Conservation (phyloP, 345 rosid species). For the Dipteronia sinensis region DNA sequence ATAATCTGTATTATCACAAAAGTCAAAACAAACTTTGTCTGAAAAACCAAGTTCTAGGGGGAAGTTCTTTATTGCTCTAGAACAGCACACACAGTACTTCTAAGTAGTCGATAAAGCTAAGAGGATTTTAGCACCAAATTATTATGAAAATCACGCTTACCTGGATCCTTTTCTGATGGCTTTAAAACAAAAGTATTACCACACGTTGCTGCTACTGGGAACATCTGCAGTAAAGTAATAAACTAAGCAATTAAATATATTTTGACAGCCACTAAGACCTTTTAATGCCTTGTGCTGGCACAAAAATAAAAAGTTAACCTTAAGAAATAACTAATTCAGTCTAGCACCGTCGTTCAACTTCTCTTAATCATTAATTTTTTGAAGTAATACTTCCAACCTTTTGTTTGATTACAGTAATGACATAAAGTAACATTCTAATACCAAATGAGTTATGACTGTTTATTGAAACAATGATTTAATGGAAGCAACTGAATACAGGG, state of each 20-base stretch:
- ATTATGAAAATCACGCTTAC: slow-evolving; percentile 36
- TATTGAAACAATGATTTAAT: not conserved
- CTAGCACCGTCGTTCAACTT: not conserved
- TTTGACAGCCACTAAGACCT: not conserved
- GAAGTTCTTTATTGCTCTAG: not conserved
- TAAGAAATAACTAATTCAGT: not conserved
- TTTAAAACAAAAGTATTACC: slow-evolving; percentile 91
- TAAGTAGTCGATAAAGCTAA: not conserved
- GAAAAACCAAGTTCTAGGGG: not conserved
- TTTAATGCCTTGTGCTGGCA: not conserved
- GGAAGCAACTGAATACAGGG: slow-evolving; percentile 2
- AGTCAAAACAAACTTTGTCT: not conserved
- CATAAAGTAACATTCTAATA: not conserved
- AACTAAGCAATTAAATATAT: slow-evolving; percentile 1
- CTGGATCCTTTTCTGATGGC: slow-evolving; percentile 99
- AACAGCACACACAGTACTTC: not conserved
- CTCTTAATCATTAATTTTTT: not conserved
- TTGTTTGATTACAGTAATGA: not conserved
- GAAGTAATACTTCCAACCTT: slow-evolving; percentile 1
- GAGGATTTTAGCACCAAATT: not conserved
- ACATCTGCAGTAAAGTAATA: slow-evolving; percentile 71
- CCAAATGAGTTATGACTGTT: not conserved
- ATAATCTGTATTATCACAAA: not conserved
- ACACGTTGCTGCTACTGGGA: slow-evolving; percentile 90
- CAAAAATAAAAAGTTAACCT: not conserved